A percentile compares a stretch with the other conserved stretches of the same genome.
Evolutionary conservation across 2,329 filamentous ascomycete species (phyloP).

Genomic region (Penicillium sp.): DNA sequence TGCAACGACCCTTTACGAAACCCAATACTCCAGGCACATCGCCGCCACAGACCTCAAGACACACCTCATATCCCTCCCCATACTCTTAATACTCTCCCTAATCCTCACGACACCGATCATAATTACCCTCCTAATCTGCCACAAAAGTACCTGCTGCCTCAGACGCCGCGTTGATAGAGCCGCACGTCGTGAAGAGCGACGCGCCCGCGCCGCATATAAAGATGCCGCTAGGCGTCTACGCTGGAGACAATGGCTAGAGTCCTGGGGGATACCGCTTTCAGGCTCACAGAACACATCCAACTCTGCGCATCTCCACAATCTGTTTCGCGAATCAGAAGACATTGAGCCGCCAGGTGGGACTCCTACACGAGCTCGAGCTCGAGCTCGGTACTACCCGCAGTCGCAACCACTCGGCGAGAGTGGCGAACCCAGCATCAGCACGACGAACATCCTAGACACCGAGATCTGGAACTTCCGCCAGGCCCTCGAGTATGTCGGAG

Average conservation of each 20-base stretch:
- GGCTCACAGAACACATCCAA: not conserved
- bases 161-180: slow-evolving; percentile 58
- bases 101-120: slow-evolving; percentile 51
- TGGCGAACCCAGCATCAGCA: slow-evolving; percentile 51
- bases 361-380: too few relatives aligned
- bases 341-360: not conserved
- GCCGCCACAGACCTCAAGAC: not conserved
- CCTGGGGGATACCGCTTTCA: not conserved
- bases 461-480: slow-evolving; percentile 58
- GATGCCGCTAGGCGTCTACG: slow-evolving; percentile 58
- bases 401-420: slow-evolving; percentile 17
- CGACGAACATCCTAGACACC: slow-evolving; percentile 22
- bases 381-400: not conserved
- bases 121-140: slow-evolving; percentile 49
- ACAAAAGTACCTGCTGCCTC: slow-evolving; percentile 47
- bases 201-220: slow-evolving; percentile 57
- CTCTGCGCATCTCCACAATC: not conserved
- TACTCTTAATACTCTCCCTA: slow-evolving; percentile 27
- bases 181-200: slow-evolving; percentile 59
- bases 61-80: not conserved
- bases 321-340: slow-evolving; percentile 6
- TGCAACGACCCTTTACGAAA: not conserved
- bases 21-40: not conserved
- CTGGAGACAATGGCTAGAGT: slow-evolving; percentile 52
- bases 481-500: slow-evolving; percentile 58